A percentile compares a stretch with the other conserved stretches of the same genome.
phyloP scores from a whole-genome alignment of 768 basidiomycete species.

The Chalciporus piperatus region DNA sequence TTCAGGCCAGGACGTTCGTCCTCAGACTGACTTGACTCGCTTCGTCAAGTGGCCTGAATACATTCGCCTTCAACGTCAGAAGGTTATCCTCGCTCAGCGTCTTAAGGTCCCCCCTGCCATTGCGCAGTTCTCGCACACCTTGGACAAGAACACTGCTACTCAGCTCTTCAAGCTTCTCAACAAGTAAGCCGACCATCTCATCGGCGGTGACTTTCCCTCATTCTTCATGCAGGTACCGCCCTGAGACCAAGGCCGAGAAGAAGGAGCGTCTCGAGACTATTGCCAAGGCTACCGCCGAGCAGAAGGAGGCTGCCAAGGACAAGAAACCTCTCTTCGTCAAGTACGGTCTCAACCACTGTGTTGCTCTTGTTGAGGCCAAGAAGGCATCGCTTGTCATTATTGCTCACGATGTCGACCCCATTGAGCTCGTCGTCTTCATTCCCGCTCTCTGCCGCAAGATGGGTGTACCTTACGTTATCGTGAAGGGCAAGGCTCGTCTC shows the following conservation, averaged over 20 bases:
- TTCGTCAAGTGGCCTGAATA: conserved; percentile 99
- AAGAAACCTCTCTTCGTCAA: conserved; percentile 97
- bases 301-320: conserved; percentile 71
- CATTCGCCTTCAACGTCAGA: conserved; percentile 95
- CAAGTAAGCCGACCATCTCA: conserved; percentile 49
- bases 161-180: conserved; percentile 97
- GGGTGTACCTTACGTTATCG: conserved; percentile 98
- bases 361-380: conserved; percentile 95
- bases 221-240: conserved; percentile 53
- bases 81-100: conserved; percentile 96
- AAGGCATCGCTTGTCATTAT: conserved; percentile 96
- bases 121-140: conserved; percentile 94
- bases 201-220: not conserved
- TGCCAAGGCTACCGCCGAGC: conserved; percentile 76
- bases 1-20: conserved; percentile 90
- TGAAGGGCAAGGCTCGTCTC: conserved; percentile 97
- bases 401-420: conserved; percentile 97
- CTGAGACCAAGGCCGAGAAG: conserved; percentile 96
- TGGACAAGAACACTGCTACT: conserved; percentile 99
- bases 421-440: conserved; percentile 97
- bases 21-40: conserved; percentile 85
- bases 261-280: conserved; percentile 83
- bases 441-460: conserved; percentile 99
- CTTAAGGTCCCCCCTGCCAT: conserved; percentile 98
- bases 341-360: conserved; percentile 95